Evolutionary conservation across 257 asterid genomes (phyloP).

Genomic region (Solanum boliviense): DNA sequence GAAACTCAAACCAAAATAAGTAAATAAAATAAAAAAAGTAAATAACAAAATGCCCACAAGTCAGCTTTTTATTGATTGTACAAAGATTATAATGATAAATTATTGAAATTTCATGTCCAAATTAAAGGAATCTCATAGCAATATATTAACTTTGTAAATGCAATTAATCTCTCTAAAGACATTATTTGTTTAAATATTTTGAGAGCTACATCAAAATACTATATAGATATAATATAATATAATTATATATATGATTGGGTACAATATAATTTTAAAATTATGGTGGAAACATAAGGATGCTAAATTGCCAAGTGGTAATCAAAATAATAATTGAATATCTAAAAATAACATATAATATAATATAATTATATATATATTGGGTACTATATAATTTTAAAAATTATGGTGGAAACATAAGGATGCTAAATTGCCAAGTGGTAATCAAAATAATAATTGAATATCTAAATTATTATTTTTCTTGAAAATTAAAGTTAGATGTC

Average conservation of each 20-base stretch:
- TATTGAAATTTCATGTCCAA: background rate
- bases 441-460: background rate
- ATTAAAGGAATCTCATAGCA: background rate
- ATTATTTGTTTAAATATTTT: too few species aligned
- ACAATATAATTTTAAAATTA: background rate
- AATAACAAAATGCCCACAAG: background rate
- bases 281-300: background rate
- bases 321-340: background rate
- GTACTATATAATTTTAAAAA: background rate
- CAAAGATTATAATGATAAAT: background rate
- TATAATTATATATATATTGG: too few species aligned
- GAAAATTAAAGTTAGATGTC: background rate
- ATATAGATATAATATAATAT: too few species aligned
- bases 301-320: background rate
- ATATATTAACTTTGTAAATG: too few species aligned
- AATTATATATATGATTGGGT: background rate
- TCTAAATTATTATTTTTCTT: background rate
- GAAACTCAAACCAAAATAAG: background rate
- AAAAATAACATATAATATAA: background rate
- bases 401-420: background rate
- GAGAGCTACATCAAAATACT: background rate
- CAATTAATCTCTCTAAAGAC: background rate
- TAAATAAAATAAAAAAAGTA: background rate
- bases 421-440: background rate
- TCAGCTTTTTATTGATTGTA: background rate